Evolutionary conservation across 148 eudicot genomes (phyloP).

Genomic region (Talinum fruticosum): DNA sequence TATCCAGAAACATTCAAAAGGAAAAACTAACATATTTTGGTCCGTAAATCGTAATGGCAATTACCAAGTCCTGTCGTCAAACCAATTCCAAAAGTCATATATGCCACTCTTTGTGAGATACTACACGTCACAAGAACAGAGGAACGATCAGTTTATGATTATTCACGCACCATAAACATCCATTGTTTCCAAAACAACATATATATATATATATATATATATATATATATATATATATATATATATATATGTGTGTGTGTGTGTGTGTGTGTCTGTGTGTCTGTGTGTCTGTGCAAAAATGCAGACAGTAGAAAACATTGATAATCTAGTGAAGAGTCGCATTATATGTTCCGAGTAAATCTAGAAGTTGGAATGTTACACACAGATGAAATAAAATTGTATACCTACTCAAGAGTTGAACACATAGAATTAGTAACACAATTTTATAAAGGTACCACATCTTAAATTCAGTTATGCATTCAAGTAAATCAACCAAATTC

Average conservation of each 20-base stretch:
- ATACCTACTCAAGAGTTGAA: no score
- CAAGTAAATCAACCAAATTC: background rate
- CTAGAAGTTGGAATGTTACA: no score
- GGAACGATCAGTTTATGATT: conserved; percentile 3
- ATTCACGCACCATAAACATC: background rate
- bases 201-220: no score
- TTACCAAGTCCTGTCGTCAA: conserved; percentile 99
- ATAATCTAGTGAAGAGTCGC: no score
- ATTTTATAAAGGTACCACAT: background rate
- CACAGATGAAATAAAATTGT: no score
- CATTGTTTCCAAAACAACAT: background rate
- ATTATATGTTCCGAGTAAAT: no score
- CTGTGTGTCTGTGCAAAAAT: no score
- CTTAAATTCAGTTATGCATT: background rate
- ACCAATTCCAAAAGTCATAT: conserved; percentile 98
- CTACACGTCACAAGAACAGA: conserved; percentile 28
- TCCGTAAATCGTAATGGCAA: conserved; percentile 12
- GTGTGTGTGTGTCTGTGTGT: no score
- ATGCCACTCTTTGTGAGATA: conserved; percentile 85
- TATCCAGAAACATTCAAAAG: background rate
- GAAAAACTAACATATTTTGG: background rate
- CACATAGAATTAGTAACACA: no score
- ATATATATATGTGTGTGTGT: no score
- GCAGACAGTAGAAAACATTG: no score
- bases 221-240: no score